Evolutionary conservation across 83 land plant genomes (phyloP).

Genomic region (Thuja plicata): DNA sequence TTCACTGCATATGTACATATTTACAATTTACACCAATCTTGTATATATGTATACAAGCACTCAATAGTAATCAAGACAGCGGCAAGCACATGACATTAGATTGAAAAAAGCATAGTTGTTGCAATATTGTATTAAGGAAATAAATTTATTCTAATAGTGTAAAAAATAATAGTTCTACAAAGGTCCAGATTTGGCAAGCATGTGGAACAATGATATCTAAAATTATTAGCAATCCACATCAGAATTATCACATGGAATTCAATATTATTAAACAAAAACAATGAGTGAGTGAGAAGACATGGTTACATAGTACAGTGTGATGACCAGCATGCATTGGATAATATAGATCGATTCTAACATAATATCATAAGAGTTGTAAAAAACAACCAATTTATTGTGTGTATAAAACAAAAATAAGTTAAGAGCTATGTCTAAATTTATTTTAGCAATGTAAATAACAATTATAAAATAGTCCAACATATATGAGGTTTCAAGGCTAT

Average conservation of each 20-base stretch:
- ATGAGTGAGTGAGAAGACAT: neutral
- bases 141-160: neutral
- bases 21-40: neutral
- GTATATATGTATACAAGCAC: neutral
- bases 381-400: too few relatives aligned
- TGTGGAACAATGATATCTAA: neutral
- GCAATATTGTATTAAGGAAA: neutral
- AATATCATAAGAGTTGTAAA: neutral
- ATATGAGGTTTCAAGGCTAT: too few relatives aligned
- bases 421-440: neutral
- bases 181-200: neutral
- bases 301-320: neutral
- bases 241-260: neutral
- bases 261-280: neutral
- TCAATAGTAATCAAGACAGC: neutral
- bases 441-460: neutral
- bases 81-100: neutral
- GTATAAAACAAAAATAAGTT: neutral
- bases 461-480: too few relatives aligned
- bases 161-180: neutral
- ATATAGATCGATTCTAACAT: neutral
- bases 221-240: neutral
- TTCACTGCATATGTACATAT: neutral
- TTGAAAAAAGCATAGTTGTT: too few relatives aligned
- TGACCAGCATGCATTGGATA: neutral